Percentiles rank a stretch among this genome's conserved stretches.
Conservation (phyloP, 371 early-diverging fungal species). For the Mucor mucedo region DNA sequence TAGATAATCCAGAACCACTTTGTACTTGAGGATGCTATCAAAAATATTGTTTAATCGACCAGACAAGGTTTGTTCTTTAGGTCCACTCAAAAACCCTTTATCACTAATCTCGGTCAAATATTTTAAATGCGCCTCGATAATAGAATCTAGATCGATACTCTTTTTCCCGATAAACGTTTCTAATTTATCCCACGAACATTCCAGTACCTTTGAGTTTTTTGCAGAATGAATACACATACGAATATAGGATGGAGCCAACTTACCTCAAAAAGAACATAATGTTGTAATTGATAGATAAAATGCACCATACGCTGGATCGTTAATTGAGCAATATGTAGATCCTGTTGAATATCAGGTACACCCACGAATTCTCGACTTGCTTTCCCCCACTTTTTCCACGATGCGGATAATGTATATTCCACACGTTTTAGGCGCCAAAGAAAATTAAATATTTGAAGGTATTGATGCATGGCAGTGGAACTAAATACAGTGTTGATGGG, state of each 20-base stretch:
- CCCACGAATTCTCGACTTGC: slow-evolving; percentile 59
- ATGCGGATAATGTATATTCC: slow-evolving; percentile 73
- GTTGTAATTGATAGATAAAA: slow-evolving; percentile 91
- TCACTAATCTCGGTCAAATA: slow-evolving; percentile 69
- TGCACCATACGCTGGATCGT: slow-evolving; percentile 90
- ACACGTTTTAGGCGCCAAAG: slow-evolving; percentile 90
- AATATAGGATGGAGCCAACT: neutral
- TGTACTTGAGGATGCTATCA: slow-evolving; percentile 45
- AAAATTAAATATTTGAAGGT: slow-evolving; percentile 84
- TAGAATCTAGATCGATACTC: slow-evolving; percentile 71
- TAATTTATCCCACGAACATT: slow-evolving; percentile 90
- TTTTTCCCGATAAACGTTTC: slow-evolving; percentile 60
- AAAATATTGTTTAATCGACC: slow-evolving; percentile 42
- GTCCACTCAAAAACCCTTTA: slow-evolving; percentile 64
- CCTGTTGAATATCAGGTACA: slow-evolving; percentile 48
- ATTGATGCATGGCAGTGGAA: slow-evolving; percentile 76
- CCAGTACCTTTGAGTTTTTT: slow-evolving; percentile 67
- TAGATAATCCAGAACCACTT: slow-evolving; percentile 36
- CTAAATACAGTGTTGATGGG: slow-evolving; percentile 89
- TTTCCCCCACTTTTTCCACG: slow-evolving; percentile 85
- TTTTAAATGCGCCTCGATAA: slow-evolving; percentile 72
- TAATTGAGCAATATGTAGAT: slow-evolving; percentile 69
- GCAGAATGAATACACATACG: neutral
- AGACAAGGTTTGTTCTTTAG: slow-evolving; percentile 39
- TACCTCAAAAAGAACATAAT: slow-evolving; percentile 83